Conservation (phyloP, 2,329 filamentous ascomycete genomes). For the Pseudocercospora fuligena region DNA sequence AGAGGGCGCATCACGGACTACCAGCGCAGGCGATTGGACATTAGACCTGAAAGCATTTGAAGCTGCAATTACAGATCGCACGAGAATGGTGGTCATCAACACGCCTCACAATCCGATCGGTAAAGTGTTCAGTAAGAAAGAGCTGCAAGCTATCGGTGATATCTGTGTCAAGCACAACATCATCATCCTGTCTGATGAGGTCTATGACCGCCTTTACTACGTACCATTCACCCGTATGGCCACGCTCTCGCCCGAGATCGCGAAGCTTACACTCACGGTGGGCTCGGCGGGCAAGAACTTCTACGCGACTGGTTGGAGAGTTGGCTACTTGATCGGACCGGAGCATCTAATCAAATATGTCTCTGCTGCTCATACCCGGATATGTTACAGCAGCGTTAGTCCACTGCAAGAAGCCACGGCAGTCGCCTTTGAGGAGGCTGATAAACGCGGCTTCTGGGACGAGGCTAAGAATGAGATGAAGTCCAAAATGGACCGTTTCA, state of each 20-base stretch:
- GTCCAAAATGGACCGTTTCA: conserved; percentile 84
- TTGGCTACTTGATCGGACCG: conserved; percentile 92
- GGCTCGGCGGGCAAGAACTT: conserved; percentile 98
- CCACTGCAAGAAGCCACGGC: conserved; percentile 93
- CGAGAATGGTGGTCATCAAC: conserved; percentile 95
- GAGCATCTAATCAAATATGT: conserved; percentile 90
- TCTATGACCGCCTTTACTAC: conserved; percentile 95
- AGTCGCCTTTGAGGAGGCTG: conserved; percentile 90
- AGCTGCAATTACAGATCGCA: conserved; percentile 78
- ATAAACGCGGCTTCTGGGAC: conserved; percentile 85
- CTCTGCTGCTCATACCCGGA: conserved; percentile 88
- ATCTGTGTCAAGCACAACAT: conserved; percentile 91
- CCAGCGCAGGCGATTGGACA: conserved; percentile 85
- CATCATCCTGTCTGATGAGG: conserved; percentile 69
- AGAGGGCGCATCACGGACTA: conserved; percentile 77
- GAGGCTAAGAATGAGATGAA: conserved; percentile 84
- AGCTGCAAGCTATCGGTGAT: conserved; percentile 82
- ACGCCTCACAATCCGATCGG: conserved; percentile 93
- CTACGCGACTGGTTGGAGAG: conserved; percentile 95
- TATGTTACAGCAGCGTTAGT: conserved; percentile 93
- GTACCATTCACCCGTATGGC: conserved; percentile 92
- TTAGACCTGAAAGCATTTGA: conserved; percentile 84
- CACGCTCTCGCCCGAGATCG: conserved; percentile 87
- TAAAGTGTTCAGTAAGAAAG: conserved; percentile 86
- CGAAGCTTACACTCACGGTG: conserved; percentile 86